Percentiles rank a stretch among this genome's conserved stretches.
phyloP scores from a whole-genome alignment of 305 asterid genomes.

The Rubia occidens region DNA sequence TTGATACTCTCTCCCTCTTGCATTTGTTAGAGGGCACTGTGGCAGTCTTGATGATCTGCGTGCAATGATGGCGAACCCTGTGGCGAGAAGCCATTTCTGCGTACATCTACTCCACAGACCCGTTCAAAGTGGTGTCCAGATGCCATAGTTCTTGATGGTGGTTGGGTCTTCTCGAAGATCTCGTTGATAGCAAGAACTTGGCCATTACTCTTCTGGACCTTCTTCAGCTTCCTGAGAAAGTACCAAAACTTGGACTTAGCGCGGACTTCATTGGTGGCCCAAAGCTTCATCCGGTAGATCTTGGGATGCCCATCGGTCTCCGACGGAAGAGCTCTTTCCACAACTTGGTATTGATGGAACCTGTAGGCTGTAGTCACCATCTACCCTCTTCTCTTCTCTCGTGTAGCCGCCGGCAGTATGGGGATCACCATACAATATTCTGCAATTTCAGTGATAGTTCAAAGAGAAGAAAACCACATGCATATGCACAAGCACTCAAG shows the following conservation, averaged over 20 bases:
- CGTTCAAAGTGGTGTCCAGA: conserved; percentile 77
- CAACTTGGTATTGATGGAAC: conserved; percentile 91
- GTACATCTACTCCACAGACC: conserved; percentile 78
- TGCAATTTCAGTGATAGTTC: too few relatives aligned
- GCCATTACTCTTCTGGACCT: conserved; percentile 78
- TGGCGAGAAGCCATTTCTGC: conserved; percentile 88
- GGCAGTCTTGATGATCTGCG: conserved; percentile 75
- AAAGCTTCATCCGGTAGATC: conserved; percentile 82
- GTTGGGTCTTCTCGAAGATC: conserved; percentile 84
- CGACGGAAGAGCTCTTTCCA: conserved; percentile 73
- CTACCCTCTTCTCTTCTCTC: too few relatives aligned
- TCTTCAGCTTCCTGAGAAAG: conserved; percentile 74
- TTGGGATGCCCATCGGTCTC: conserved; percentile 74
- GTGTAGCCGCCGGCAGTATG: too few relatives aligned
- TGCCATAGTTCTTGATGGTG: conserved; percentile 67
- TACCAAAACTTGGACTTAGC: conserved; percentile 88
- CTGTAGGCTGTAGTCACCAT: too few relatives aligned
- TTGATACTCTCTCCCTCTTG: conserved; percentile 73
- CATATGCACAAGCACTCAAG: too few relatives aligned
- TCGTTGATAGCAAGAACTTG: conserved; percentile 80
- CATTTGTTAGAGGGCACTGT: conserved; percentile 75
- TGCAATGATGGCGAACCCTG: conserved; percentile 74
- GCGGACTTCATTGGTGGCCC: conserved; percentile 87
- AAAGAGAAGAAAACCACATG: too few relatives aligned
- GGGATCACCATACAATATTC: too few relatives aligned